Percentiles rank a stretch among this genome's conserved stretches.
phyloP scores from a whole-genome alignment of 176 grass and related monocot species.

The Aegilops longissima region DNA sequence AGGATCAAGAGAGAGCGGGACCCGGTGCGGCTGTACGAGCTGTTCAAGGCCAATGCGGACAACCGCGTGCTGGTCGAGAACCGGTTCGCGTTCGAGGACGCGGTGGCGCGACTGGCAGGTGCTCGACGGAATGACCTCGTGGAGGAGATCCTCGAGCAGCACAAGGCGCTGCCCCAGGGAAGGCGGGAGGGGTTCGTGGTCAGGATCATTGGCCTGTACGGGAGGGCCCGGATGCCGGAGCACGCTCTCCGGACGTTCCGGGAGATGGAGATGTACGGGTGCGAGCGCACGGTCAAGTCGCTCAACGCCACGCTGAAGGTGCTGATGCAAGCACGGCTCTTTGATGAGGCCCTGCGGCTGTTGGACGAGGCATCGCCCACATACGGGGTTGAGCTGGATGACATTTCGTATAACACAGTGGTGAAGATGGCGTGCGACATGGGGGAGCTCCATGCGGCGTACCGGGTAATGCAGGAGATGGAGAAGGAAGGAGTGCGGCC shows the following conservation, averaged over 20 bases:
- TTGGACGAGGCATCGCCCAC: conserved; percentile 30
- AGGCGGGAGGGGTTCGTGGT: conserved; percentile 80
- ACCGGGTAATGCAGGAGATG: conserved; percentile 68
- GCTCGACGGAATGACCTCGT: conserved; percentile 79
- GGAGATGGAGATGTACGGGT: conserved; percentile 69
- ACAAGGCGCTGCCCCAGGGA: conserved; percentile 79
- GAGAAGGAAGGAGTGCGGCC: conserved; percentile 52
- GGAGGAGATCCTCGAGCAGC: conserved; percentile 85
- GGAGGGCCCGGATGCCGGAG: conserved; percentile 63
- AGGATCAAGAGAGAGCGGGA: conserved; percentile 77
- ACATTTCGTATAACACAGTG: conserved; percentile 77
- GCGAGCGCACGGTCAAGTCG: conserved; percentile 70
- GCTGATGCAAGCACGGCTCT: conserved; percentile 40
- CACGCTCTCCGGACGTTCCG: conserved; percentile 68
- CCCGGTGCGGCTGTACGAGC: conserved; percentile 74
- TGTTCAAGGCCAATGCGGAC: conserved; percentile 70
- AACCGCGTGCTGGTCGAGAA: conserved; percentile 84
- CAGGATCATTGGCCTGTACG: conserved; percentile 74
- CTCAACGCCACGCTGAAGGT: conserved; percentile 92
- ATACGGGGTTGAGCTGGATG: conserved; percentile 68
- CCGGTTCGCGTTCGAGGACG: conserved; percentile 74
- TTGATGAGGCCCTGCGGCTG: conserved; percentile 41
- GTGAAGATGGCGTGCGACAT: conserved; percentile 78
- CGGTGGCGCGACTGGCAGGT: conserved; percentile 65
- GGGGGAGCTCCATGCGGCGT: conserved; percentile 54